Evolutionary conservation across 345 rosid species (phyloP).

Genomic region (Lenwebbia sp.): DNA sequence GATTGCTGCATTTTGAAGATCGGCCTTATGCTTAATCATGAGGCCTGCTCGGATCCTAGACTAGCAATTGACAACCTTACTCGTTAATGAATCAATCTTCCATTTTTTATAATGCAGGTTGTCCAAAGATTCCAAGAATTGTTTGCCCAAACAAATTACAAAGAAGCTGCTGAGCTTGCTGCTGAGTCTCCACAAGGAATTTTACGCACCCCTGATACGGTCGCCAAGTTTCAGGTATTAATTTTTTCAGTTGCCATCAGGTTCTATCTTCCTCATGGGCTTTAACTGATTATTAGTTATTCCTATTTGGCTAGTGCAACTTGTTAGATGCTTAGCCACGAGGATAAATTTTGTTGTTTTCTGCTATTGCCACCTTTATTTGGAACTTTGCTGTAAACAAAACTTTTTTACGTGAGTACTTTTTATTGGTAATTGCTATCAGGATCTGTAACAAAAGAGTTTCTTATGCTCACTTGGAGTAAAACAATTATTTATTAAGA

Average conservation of each 20-base stretch:
- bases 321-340: not conserved
- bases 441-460: not conserved
- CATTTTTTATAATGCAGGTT: constrained; percentile 31
- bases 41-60: not conserved
- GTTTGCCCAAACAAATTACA: constrained; percentile 94
- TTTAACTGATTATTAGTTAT: not conserved
- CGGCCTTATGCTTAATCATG: not conserved
- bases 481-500: not conserved
- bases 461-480: not conserved
- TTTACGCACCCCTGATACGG: constrained; percentile 94
- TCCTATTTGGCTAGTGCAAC: not conserved
- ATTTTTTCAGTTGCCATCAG: not conserved
- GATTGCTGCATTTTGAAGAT: not conserved
- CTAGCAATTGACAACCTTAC: not conserved
- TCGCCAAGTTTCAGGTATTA: constrained; percentile 91
- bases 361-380: not conserved
- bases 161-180: constrained; percentile 99
- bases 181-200: constrained; percentile 98
- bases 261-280: not conserved
- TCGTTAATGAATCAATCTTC: not conserved
- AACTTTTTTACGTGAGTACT: not conserved
- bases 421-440: not conserved
- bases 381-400: not conserved
- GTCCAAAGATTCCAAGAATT: constrained; percentile 97
- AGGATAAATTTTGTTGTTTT: not conserved